These are phyloP conservation scores for Penicillium cataractarum DNA, from an alignment of 495 filamentous ascomycete species.

Conservation along the genomic window DNA sequence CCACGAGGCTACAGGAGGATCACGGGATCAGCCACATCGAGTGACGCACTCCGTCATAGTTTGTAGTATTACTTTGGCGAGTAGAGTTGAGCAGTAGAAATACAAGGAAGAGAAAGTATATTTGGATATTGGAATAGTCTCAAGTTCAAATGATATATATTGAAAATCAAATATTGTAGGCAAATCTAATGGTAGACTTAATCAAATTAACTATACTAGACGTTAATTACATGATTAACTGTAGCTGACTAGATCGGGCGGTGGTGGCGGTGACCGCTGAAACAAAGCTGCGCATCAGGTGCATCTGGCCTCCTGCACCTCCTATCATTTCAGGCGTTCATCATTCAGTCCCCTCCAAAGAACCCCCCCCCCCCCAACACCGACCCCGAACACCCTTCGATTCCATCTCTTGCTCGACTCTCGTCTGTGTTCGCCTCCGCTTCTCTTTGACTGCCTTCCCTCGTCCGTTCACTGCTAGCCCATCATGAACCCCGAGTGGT, in stretches of 20 bases:
- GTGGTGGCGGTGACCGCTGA: slow-evolving; percentile 29
- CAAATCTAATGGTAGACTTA: not conserved
- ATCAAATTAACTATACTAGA: too few species aligned
- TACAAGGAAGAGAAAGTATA: not conserved
- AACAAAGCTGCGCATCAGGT: slow-evolving; percentile 40
- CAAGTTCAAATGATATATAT: not conserved
- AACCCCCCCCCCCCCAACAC: slow-evolving; percentile 14
- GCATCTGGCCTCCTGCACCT: slow-evolving; percentile 37
- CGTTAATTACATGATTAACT: too few species aligned
- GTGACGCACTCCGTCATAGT: slow-evolving; percentile 4
- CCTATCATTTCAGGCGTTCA: slow-evolving; percentile 42
- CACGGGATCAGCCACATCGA: slow-evolving; percentile 16
- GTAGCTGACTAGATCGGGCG: not conserved
- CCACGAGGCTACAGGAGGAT: slow-evolving; percentile 14
- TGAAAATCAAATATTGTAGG: not conserved
- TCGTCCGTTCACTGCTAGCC: slow-evolving; percentile 7
- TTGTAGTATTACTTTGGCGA: not conserved
- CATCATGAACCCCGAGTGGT: slow-evolving; percentile 94
- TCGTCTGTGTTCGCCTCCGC: slow-evolving; percentile 17
- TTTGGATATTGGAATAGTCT: not conserved
- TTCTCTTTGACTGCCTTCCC: not conserved
- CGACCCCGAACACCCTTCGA: slow-evolving; percentile 7
- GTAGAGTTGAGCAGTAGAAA: not conserved
- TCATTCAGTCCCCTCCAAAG: slow-evolving; percentile 30
- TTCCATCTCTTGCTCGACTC: slow-evolving; percentile 19